Base-by-base conservation (phyloP, 495 filamentous ascomycete genomes). In the Hapsidospora chrysogenum region DNA sequence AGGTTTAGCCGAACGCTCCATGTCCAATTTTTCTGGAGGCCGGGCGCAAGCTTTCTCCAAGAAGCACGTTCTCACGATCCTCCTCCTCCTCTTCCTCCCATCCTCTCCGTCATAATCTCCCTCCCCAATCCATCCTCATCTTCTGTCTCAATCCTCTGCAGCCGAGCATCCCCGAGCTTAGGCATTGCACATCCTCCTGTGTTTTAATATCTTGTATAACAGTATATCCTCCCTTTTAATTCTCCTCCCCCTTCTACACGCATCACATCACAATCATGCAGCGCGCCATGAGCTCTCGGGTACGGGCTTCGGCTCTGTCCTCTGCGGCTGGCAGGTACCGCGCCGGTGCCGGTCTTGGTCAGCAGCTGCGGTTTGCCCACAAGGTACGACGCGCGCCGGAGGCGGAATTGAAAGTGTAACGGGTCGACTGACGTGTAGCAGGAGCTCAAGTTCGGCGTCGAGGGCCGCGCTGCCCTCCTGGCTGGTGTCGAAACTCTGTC, bases 391-490 rank as follows among this genome's bases (percentile, higher is more conserved):
- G 31, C 20, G 7, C 31, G 10, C 31, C 34, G 15, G 10, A 37
- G 37, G 31, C 17, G 30, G 16, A 20, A 17, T 33, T 26, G 14
- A 26, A n/a, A 26, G 23, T 26, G 6, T 22, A 10, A 22, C 7
- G 17, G 9, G 2, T 43, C 43, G 45, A 25, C 45, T 35, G 25
- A 8, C 13, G 2, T 36, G 19, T 27, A 7, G 27, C 50, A 95
- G 87, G 89, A 97, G 53, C 70, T 97, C 50, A 95, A 92, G 67
- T 97, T 97, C 50, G 92, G 89, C 48, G 89, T 95, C 42, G 92
- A 97, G 50, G 89, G 70, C 51, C 76, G 89, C 47, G 81, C 85
- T 50, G 57, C 81, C 45, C 74, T 97, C 36, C 76, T 97, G 47
- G 73, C 77, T 50, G 89, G 89, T 72, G 86, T 96, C 37, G 89